Evolutionary conservation across 139 green algal species (phyloP).

Genomic region (Dunaliella primolecta): DNA sequence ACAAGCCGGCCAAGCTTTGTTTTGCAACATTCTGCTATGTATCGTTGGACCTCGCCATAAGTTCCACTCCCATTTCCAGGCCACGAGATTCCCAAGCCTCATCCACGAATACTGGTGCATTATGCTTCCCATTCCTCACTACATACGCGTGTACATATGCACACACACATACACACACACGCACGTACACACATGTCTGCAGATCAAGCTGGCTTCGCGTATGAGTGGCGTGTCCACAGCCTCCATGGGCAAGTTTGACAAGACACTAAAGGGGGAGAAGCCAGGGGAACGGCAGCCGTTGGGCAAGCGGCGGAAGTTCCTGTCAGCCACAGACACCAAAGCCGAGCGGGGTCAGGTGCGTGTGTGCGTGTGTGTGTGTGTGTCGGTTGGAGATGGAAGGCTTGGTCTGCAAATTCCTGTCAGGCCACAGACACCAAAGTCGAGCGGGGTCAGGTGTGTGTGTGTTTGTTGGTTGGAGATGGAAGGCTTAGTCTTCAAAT

Average conservation of each 20-base stretch:
- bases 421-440: conserved; percentile 45
- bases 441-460: conserved; percentile 42
- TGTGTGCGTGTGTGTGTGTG: no score
- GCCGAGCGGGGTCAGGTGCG: conserved; percentile 35
- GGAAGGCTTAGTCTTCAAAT: conserved; percentile 26
- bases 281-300: conserved; percentile 30
- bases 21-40: no score
- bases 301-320: conserved; percentile 61
- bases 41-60: no score
- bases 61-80: no score
- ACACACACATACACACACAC: no score
- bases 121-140: background rate
- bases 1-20: no score
- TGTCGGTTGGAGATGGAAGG: no score
- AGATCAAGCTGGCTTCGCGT: conserved; percentile 66
- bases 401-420: conserved; percentile 37
- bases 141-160: no score
- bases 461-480: no score
- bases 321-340: conserved; percentile 45
- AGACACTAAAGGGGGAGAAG: conserved; percentile 49
- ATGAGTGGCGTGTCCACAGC: conserved; percentile 86
- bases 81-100: no score
- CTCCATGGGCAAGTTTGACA: conserved; percentile 94
- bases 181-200: no score
- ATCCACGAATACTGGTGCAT: background rate